These are phyloP conservation scores for Selenicereus undatus DNA, from an alignment of 148 eudicot species.

Conservation along the genomic window DNA sequence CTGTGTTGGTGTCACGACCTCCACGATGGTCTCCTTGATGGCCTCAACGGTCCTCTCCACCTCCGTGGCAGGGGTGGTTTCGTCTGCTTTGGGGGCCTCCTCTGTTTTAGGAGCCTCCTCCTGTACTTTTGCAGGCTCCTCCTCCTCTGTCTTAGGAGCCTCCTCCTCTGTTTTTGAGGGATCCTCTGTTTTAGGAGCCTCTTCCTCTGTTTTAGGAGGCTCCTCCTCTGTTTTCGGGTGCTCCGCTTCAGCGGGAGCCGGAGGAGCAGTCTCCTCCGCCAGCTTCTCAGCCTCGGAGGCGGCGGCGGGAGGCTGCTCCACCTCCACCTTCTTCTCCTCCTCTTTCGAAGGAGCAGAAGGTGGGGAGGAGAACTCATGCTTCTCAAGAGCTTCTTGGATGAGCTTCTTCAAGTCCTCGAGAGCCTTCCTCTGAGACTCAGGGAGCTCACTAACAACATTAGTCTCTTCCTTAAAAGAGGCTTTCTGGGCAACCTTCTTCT, in stretches of 20 bases:
- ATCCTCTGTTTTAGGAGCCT: conserved; percentile 15
- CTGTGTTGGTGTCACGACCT: conserved; percentile 28
- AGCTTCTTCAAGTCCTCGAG: conserved; percentile 72
- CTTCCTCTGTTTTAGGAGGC: conserved; percentile 12
- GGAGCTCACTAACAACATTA: conserved; percentile 63
- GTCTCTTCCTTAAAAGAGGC: conserved; percentile 76
- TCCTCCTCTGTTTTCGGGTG: not conserved
- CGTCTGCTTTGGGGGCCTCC: conserved; percentile 23
- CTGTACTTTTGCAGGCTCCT: conserved; percentile 20
- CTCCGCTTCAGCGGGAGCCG: conserved; percentile 18
- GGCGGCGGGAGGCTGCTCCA: conserved; percentile 21
- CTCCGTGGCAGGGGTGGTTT: conserved; percentile 16
- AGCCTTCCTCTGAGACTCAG: conserved; percentile 67
- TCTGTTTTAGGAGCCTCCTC: conserved; percentile 20
- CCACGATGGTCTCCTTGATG: conserved; percentile 64
- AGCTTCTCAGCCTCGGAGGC: conserved; percentile 27
- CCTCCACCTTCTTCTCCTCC: conserved; percentile 11
- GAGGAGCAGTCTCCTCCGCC: conserved; percentile 23
- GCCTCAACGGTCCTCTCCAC: conserved; percentile 60
- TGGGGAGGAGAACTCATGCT: conserved; percentile 66
- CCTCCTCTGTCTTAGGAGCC: conserved; percentile 6
- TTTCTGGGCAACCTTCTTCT: conserved; percentile 39
- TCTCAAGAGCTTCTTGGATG: conserved; percentile 58
- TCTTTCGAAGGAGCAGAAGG: conserved; percentile 25
- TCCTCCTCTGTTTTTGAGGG: too few species aligned